Conservation (phyloP, 495 filamentous ascomycete genomes). For the Penicillium lividum region DNA sequence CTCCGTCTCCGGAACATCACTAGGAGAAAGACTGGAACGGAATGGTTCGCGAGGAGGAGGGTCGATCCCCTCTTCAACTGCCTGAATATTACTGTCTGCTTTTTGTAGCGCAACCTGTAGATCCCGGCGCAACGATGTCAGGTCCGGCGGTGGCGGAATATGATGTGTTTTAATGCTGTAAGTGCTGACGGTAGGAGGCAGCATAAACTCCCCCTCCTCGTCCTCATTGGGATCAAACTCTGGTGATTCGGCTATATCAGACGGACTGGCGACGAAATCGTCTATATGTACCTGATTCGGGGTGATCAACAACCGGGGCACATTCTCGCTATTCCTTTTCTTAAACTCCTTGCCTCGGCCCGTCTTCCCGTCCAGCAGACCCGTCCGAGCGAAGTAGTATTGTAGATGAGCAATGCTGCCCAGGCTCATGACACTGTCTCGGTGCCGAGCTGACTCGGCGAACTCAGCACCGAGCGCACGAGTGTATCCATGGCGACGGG, state of each 20-base stretch:
- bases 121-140: constrained; percentile 73
- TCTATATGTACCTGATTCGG: constrained; percentile 44
- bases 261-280: constrained; percentile 57
- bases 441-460: constrained; percentile 80
- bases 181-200: constrained; percentile 93
- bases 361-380: constrained; percentile 89
- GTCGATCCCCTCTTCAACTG: constrained; percentile 36
- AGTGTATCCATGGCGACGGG: constrained; percentile 78
- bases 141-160: constrained; percentile 82
- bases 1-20: constrained; percentile 34
- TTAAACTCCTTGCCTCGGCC: constrained; percentile 76
- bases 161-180: constrained; percentile 87
- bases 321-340: constrained; percentile 47
- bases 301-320: constrained; percentile 44
- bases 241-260: constrained; percentile 39
- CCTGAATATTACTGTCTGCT: constrained; percentile 66
- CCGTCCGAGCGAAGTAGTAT: constrained; percentile 96
- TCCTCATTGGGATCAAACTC: constrained; percentile 57
- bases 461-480: constrained; percentile 90
- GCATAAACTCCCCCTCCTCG: constrained; percentile 69
- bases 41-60: constrained; percentile 32
- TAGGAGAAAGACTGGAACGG: constrained; percentile 36
- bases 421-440: constrained; percentile 92
- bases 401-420: constrained; percentile 97
- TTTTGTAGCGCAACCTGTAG: constrained; percentile 68